These are phyloP conservation scores for Ailanthus altissimus DNA, from an alignment of 345 rosid genomes.

Conservation along the genomic window DNA sequence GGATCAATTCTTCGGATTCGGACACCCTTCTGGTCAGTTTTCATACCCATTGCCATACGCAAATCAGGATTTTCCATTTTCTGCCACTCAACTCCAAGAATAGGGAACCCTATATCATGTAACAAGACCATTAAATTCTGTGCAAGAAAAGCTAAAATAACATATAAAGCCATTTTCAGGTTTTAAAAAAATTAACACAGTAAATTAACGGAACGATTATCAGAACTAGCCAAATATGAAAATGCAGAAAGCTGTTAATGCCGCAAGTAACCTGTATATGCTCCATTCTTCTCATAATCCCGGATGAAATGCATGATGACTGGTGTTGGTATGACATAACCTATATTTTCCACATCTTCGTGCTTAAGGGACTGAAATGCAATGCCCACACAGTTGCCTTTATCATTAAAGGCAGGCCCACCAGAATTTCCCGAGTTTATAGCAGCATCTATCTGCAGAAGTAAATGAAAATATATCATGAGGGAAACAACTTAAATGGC, in stretches of 20 bases:
- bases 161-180: not conserved
- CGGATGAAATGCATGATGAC: slow-evolving; percentile 62
- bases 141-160: slow-evolving; percentile 2
- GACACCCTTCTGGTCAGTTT: slow-evolving; percentile 62
- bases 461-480: slow-evolving; percentile 3
- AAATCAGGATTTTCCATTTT: slow-evolving; percentile 83
- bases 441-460: slow-evolving; percentile 73
- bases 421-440: slow-evolving; percentile 81
- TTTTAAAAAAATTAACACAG: not conserved
- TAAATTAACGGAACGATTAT: not conserved
- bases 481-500: not conserved
- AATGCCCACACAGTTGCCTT: slow-evolving; percentile 71
- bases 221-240: not conserved
- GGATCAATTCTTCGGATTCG: slow-evolving; percentile 69
- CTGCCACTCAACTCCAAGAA: slow-evolving; percentile 78
- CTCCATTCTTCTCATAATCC: slow-evolving; percentile 67
- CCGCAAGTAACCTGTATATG: slow-evolving; percentile 52
- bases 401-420: slow-evolving; percentile 77
- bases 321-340: slow-evolving; percentile 76
- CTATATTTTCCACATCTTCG: slow-evolving; percentile 75
- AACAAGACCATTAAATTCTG: not conserved
- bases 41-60: slow-evolving; percentile 63
- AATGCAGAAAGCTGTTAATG: not conserved
- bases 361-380: slow-evolving; percentile 81
- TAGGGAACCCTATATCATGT: slow-evolving; percentile 57